These are phyloP conservation scores for Dacryopinax primogenitus DNA, from an alignment of 768 basidiomycete species.

Conservation along the genomic window DNA sequence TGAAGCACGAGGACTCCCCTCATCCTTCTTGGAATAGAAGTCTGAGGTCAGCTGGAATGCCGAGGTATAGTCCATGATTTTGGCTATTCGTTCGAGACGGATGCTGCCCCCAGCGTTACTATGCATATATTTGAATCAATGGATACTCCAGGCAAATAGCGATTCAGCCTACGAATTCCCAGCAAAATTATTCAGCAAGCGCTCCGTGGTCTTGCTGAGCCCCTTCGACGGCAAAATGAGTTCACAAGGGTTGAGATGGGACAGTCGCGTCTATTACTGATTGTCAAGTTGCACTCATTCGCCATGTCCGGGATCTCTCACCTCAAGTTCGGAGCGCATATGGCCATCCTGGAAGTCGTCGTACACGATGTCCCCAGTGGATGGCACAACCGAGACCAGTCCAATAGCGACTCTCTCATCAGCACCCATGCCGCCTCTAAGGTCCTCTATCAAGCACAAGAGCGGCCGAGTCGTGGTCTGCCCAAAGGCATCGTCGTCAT, in stretches of 20 bases:
- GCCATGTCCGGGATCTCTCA: slow-evolving; percentile 20
- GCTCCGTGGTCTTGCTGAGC: slow-evolving; percentile 57
- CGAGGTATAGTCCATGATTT: slow-evolving; percentile 45
- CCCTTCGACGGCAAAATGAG: slow-evolving; percentile 50
- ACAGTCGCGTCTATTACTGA: slow-evolving; percentile 57
- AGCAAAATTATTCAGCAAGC: slow-evolving; percentile 57
- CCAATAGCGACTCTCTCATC: slow-evolving; percentile 45
- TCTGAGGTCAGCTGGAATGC: slow-evolving; percentile 55
- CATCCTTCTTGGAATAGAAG: slow-evolving; percentile 50
- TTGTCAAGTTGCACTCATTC: slow-evolving; percentile 11
- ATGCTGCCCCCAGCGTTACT: slow-evolving; percentile 30
- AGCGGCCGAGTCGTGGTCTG: slow-evolving; percentile 51
- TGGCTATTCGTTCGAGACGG: slow-evolving; percentile 50
- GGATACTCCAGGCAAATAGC: neutral
- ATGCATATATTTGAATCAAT: neutral
- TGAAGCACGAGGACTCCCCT: slow-evolving; percentile 11
- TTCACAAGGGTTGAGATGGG: slow-evolving; percentile 74
- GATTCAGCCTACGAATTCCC: slow-evolving; percentile 36
- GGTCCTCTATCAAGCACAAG: slow-evolving; percentile 57
- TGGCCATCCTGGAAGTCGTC: slow-evolving; percentile 72
- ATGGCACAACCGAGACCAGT: slow-evolving; percentile 67
- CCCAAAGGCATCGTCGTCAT: slow-evolving; percentile 24
- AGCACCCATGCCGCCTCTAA: slow-evolving; percentile 30
- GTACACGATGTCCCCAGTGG: slow-evolving; percentile 87
- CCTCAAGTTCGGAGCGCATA: slow-evolving; percentile 85